These are phyloP conservation scores for Spongospora subterranea DNA, from an alignment of 208 protist species.

Conservation along the genomic window DNA sequence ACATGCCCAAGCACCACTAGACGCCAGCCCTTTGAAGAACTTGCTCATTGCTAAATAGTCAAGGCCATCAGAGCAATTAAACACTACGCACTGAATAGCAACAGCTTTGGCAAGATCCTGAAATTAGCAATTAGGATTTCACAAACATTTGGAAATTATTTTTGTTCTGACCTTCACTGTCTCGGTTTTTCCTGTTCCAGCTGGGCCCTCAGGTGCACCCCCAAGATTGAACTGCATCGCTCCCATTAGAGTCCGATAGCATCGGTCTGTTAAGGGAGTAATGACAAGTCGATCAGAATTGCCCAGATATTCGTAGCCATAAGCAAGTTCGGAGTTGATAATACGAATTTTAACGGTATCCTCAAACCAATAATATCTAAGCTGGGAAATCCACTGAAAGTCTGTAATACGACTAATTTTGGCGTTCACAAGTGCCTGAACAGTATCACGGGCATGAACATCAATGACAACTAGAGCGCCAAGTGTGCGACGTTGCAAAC, in stretches of 20 bases:
- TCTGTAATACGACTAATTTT: constrained; percentile 74
- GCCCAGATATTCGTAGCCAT: constrained; percentile 82
- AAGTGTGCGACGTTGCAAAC: constrained; percentile 82
- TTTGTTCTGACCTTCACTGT: no score
- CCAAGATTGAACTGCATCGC: constrained; percentile 75
- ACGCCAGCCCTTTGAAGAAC: constrained; percentile 76
- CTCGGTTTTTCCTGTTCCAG: constrained; percentile 82
- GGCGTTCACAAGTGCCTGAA: constrained; percentile 78
- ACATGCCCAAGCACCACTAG: constrained; percentile 74
- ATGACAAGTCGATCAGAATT: constrained; percentile 79
- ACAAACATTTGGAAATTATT: no score
- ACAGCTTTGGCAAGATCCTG: constrained; percentile 79
- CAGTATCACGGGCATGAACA: constrained; percentile 92
- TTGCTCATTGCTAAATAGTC: constrained; percentile 75
- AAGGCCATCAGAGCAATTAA: constrained; percentile 80
- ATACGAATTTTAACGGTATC: constrained; percentile 64
- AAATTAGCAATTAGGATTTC: no score
- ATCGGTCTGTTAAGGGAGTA: constrained; percentile 81
- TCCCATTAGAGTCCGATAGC: constrained; percentile 75
- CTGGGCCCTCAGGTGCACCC: constrained; percentile 77
- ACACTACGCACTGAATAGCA: constrained; percentile 78
- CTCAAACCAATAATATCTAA: constrained; percentile 93
- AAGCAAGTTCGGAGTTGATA: constrained; percentile 69
- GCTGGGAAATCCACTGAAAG: constrained; percentile 94
- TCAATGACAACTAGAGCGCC: constrained; percentile 92